Evolutionary conservation across 352 stramenopile genomes (phyloP).

Genomic region (Halophytophthora polymorphica): DNA sequence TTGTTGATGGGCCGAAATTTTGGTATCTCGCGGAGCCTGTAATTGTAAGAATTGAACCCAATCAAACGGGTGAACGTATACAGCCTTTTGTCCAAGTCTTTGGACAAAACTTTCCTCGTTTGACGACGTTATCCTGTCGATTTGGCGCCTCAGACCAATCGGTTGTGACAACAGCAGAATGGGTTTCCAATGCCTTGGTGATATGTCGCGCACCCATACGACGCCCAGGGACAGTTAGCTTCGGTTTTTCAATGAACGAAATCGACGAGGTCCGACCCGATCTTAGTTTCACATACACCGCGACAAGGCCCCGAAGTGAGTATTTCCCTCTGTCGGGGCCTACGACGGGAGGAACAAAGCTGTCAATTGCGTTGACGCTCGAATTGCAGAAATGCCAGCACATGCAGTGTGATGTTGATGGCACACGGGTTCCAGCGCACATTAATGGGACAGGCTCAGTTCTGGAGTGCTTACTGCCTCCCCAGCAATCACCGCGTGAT

Average conservation of each 20-base stretch:
- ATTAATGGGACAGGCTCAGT: not conserved
- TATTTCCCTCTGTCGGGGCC: slow-evolving; percentile 27
- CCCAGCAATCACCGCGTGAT: slow-evolving; percentile 4
- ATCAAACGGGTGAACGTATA: slow-evolving; percentile 13
- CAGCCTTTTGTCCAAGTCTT: slow-evolving; percentile 17
- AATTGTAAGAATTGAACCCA: slow-evolving; percentile 22
- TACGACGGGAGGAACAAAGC: slow-evolving; percentile 22
- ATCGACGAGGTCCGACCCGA: slow-evolving; percentile 35
- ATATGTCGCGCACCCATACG: slow-evolving; percentile 29
- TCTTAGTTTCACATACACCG: slow-evolving; percentile 28
- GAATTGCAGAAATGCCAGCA: slow-evolving; percentile 14
- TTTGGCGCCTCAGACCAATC: slow-evolving; percentile 27
- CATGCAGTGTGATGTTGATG: slow-evolving; percentile 30
- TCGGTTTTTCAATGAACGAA: slow-evolving; percentile 55
- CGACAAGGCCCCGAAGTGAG: not conserved
- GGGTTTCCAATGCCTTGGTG: slow-evolving; percentile 22
- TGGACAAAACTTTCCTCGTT: slow-evolving; percentile 28
- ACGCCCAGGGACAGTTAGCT: slow-evolving; percentile 13
- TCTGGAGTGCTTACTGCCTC: slow-evolving; percentile 28
- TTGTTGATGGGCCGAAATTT: slow-evolving; percentile 28
- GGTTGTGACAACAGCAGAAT: slow-evolving; percentile 14
- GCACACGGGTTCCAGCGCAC: slow-evolving; percentile 7
- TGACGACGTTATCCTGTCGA: slow-evolving; percentile 34
- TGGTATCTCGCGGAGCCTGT: slow-evolving; percentile 36
- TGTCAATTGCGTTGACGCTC: slow-evolving; percentile 21